Evolutionary conservation across 1,284 basidiomycete genomes (phyloP).

Genomic region (Ustilago nuda): DNA sequence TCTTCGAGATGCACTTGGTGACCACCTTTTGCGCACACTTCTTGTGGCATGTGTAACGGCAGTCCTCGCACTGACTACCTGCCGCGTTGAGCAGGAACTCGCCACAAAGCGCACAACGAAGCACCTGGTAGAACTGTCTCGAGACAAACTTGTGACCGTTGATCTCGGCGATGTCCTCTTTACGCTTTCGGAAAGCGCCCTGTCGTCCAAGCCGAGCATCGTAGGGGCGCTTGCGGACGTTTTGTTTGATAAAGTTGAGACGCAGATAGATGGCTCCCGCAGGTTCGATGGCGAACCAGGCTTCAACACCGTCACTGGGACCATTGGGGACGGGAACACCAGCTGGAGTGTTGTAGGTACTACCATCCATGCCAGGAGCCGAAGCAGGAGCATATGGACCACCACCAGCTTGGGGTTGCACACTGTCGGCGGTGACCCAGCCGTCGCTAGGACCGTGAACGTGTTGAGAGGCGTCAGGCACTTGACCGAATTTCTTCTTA

Average conservation of each 20-base stretch:
- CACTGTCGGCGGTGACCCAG: slow-evolving; percentile 67
- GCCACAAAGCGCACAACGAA: slow-evolving; percentile 96
- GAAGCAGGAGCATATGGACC: slow-evolving; percentile 23
- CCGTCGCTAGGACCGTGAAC: slow-evolving; percentile 62
- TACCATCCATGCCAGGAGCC: slow-evolving; percentile 30
- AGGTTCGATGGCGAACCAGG: slow-evolving; percentile 97
- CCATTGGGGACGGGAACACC: slow-evolving; percentile 54
- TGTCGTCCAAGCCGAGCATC: slow-evolving; percentile 92
- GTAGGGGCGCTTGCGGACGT: slow-evolving; percentile 88
- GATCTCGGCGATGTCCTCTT: slow-evolving; percentile 98
- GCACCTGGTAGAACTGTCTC: slow-evolving; percentile 94
- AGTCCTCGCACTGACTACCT: slow-evolving; percentile 99
- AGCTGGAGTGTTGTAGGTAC: slow-evolving; percentile 54
- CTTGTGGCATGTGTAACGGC: slow-evolving; percentile 98
- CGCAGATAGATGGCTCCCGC: slow-evolving; percentile 82
- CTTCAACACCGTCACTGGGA: slow-evolving; percentile 83
- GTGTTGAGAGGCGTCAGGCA: slow-evolving; percentile 47
- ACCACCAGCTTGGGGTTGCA: slow-evolving; percentile 48
- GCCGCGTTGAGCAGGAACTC: slow-evolving; percentile 97
- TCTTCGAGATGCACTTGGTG: slow-evolving; percentile 98
- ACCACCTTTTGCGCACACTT: slow-evolving; percentile 98
- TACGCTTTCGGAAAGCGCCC: slow-evolving; percentile 96
- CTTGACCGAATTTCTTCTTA: slow-evolving; percentile 86
- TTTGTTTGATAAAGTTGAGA: slow-evolving; percentile 68
- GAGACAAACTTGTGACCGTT: slow-evolving; percentile 99